A percentile compares a stretch with the other conserved stretches of the same genome.
phyloP scores from a whole-genome alignment of 306 rosid genomes.

The Vigna mungo region DNA sequence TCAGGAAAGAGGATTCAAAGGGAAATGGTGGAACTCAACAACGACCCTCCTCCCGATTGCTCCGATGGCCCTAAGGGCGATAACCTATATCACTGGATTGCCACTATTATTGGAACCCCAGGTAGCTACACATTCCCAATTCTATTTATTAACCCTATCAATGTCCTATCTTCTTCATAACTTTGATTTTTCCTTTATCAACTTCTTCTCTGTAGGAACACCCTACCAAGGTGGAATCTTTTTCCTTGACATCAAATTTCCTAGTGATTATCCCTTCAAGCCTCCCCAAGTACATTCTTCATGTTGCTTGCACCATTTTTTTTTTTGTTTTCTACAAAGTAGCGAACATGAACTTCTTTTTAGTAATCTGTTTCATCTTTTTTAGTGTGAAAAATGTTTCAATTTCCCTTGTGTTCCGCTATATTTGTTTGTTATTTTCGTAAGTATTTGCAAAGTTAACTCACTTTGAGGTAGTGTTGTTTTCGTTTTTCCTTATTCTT shows the following conservation, averaged over 20 bases:
- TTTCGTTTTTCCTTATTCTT: neutral
- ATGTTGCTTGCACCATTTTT: neutral
- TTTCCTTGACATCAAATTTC: constrained; percentile 84
- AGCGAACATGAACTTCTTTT: neutral
- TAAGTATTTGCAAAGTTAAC: neutral
- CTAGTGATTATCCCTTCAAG: constrained; percentile 82
- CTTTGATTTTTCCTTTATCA: neutral
- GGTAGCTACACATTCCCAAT: constrained; percentile 7
- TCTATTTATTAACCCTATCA: neutral
- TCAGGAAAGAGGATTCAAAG: constrained; percentile 89
- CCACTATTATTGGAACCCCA: constrained; percentile 81
- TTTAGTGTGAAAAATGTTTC: neutral
- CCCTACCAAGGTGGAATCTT: constrained; percentile 89
- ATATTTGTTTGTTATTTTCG: neutral
- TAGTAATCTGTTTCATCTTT: neutral
- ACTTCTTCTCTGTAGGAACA: constrained; percentile 60
- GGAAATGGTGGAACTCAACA: constrained; percentile 83
- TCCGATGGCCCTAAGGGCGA: constrained; percentile 97
- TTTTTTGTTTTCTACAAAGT: neutral
- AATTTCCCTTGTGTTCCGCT: neutral
- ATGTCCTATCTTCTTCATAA: neutral
- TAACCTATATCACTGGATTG: constrained; percentile 93
- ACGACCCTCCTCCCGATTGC: constrained; percentile 80
- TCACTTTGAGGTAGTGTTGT: neutral
- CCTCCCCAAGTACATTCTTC: constrained; percentile 71